These are phyloP conservation scores for Garcia nutans DNA, from an alignment of 345 rosid genomes.

Conservation along the genomic window DNA sequence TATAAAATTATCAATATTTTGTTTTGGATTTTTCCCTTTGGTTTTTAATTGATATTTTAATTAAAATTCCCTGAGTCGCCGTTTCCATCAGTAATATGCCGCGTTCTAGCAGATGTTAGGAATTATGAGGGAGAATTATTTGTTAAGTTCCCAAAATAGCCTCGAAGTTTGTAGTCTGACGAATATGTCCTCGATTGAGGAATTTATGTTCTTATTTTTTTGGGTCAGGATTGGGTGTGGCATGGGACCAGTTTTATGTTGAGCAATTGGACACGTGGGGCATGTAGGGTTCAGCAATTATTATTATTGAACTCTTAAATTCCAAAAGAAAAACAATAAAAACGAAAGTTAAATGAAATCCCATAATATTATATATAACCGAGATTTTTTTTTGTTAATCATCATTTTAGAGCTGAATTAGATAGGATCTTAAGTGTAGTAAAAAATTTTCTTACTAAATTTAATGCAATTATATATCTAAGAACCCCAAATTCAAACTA, in stretches of 20 bases:
- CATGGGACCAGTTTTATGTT: neutral
- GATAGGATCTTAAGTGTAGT: no score
- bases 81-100: conserved; percentile 2
- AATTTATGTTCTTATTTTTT: conserved; percentile 3
- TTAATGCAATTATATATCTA: no score
- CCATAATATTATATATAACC: no score
- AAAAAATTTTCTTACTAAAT: no score
- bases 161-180: conserved; percentile 3
- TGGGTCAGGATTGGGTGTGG: neutral
- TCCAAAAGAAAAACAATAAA: no score
- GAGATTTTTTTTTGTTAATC: no score
- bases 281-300: neutral
- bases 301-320: neutral
- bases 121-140: no score
- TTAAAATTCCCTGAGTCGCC: conserved; percentile 24
- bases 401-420: no score
- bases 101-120: neutral
- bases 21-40: neutral
- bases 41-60: neutral
- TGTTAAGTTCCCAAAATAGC: conserved; percentile 2
- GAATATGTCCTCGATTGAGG: neutral
- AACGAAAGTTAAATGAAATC: no score
- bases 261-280: conserved; percentile 21
- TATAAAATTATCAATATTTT: neutral
- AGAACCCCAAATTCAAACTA: no score